Evolutionary conservation across 2,329 filamentous ascomycete species (phyloP).

Genomic region (Botrytis tulipae): DNA sequence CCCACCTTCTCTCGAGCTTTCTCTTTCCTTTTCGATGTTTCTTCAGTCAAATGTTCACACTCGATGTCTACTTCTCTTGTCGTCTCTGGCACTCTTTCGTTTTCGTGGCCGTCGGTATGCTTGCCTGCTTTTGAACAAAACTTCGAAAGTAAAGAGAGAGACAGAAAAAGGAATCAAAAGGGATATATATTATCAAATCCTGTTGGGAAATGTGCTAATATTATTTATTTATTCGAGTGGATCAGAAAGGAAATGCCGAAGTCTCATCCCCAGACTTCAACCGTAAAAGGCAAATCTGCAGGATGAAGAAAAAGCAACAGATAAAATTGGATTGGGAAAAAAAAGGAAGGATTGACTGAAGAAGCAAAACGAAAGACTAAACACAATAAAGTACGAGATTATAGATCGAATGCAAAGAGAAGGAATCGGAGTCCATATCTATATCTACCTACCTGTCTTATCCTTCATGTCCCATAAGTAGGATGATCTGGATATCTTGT

Average conservation of each 20-base stretch:
- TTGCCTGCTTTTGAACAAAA: background rate
- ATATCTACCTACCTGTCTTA: constrained; percentile 6
- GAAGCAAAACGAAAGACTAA: background rate
- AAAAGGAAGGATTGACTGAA: background rate
- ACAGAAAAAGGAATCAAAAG: background rate
- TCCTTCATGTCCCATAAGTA: constrained; percentile 8
- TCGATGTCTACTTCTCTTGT: background rate
- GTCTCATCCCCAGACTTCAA: constrained; percentile 15
- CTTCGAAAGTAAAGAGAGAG: background rate
- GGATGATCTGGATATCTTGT: constrained; percentile 2
- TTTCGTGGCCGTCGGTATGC: background rate
- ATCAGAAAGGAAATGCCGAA: constrained; percentile 19
- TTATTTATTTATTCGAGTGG: constrained; percentile 17
- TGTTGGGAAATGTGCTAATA: constrained; percentile 11
- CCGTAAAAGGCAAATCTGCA: background rate
- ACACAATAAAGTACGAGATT: constrained; percentile 5
- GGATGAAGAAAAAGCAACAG: background rate
- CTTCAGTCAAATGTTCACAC: background rate
- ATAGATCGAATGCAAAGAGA: background rate
- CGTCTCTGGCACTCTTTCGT: background rate
- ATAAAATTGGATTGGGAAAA: background rate
- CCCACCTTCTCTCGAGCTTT: constrained; percentile 1
- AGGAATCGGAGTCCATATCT: background rate
- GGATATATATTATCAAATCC: constrained; percentile 12
- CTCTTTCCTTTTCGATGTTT: background rate